Conservation (phyloP, 2,329 filamentous ascomycete genomes). For the Aureobasidium sp. region DNA sequence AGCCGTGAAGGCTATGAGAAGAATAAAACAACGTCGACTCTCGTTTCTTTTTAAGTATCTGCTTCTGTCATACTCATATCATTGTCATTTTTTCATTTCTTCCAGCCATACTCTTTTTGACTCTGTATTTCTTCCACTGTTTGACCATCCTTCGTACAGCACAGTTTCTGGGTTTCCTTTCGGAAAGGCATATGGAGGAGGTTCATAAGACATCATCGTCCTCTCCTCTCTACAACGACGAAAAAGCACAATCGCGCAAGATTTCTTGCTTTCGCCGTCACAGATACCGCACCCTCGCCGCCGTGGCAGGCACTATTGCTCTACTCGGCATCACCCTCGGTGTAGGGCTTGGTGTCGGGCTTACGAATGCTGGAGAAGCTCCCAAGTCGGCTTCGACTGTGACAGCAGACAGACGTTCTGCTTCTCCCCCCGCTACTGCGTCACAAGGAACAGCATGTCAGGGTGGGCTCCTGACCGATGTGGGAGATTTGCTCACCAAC, state of each 20-base stretch:
- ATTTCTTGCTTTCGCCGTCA: not conserved
- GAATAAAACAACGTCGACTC: not conserved
- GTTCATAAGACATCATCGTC: not conserved
- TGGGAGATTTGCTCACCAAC: not conserved
- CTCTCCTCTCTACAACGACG: not conserved
- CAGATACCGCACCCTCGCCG: not conserved
- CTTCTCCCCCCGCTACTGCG: not conserved
- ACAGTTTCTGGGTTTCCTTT: not conserved
- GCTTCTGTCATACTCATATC: not conserved
- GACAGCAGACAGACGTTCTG: not conserved
- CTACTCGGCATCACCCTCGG: slow-evolving; percentile 14
- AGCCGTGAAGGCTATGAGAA: not conserved
- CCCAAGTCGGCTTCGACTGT: not conserved
- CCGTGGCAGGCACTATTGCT: slow-evolving; percentile 6
- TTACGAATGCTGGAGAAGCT: not conserved
- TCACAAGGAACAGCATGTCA: slow-evolving; percentile 3
- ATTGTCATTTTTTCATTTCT: not conserved
- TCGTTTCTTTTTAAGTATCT: not conserved
- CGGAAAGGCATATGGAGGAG: not conserved
- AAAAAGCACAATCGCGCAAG: not conserved
- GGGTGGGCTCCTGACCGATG: not conserved
- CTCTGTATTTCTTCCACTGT: not conserved
- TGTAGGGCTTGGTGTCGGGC: slow-evolving; percentile 13
- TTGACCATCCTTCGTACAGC: not conserved
- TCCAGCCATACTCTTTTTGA: not conserved